A percentile compares a stretch with the other conserved stretches of the same genome.
Conservation (phyloP, 2,329 filamentous ascomycete species). For the Paracamarosporium sp. region DNA sequence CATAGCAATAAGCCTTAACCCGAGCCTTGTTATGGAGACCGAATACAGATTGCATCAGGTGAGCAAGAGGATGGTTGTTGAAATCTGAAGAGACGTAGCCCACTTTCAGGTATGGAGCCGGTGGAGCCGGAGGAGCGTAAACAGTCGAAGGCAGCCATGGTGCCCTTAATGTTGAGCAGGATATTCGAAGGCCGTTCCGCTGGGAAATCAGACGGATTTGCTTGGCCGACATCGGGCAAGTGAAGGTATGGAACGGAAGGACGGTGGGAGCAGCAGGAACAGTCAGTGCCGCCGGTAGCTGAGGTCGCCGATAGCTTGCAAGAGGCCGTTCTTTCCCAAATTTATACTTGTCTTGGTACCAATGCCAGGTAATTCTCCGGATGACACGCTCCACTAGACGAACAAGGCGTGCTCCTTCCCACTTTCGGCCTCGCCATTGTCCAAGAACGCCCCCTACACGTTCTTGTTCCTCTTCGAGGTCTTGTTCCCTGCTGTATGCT, state of each 20-base stretch:
- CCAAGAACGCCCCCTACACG: slow-evolving; percentile 46
- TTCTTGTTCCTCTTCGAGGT: slow-evolving; percentile 44
- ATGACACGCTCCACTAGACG: slow-evolving; percentile 84
- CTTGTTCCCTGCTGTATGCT: slow-evolving; percentile 38
- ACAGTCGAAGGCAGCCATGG: slow-evolving; percentile 85
- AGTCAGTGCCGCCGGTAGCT: slow-evolving; percentile 73
- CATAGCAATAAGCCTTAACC: slow-evolving; percentile 91
- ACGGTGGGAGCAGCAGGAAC: slow-evolving; percentile 92
- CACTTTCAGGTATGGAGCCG: slow-evolving; percentile 82
- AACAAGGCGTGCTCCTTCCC: slow-evolving; percentile 87
- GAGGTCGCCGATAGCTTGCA: slow-evolving; percentile 73
- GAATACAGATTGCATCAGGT: slow-evolving; percentile 99
- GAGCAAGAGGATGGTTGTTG: slow-evolving; percentile 96
- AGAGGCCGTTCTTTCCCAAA: slow-evolving; percentile 61
- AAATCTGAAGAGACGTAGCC: slow-evolving; percentile 98
- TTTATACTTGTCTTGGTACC: slow-evolving; percentile 85
- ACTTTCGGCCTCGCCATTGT: slow-evolving; percentile 74
- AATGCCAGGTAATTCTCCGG: slow-evolving; percentile 78
- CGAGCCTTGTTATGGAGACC: slow-evolving; percentile 79
- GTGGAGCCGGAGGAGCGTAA: slow-evolving; percentile 84
- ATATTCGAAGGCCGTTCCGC: slow-evolving; percentile 91
- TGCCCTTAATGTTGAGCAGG: slow-evolving; percentile 83
- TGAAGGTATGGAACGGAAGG: slow-evolving; percentile 96
- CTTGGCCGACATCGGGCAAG: slow-evolving; percentile 87
- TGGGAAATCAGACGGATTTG: slow-evolving; percentile 95